phyloP scores from a whole-genome alignment of 2,329 filamentous ascomycete genomes.

The Ophiognomonia clavigignenti-juglandacearum region DNA sequence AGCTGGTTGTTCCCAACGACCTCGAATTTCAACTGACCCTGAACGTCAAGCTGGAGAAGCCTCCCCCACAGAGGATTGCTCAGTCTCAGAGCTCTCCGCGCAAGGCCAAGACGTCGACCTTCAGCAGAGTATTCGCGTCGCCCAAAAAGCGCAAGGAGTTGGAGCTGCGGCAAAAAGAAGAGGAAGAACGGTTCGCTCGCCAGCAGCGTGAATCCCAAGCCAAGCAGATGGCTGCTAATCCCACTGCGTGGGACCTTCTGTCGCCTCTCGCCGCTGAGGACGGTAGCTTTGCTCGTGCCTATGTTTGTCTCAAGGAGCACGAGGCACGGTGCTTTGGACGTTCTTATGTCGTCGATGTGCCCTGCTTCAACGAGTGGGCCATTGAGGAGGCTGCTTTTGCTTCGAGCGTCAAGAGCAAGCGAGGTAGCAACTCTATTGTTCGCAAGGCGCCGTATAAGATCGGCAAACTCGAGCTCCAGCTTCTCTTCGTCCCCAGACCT shows the following conservation, averaged over 20 bases:
- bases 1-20: constrained; percentile 93
- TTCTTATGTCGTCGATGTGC: constrained; percentile 80
- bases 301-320: constrained; percentile 90
- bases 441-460: constrained; percentile 94
- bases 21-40: constrained; percentile 98
- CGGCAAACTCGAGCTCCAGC: constrained; percentile 88
- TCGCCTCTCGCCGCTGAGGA: constrained; percentile 84
- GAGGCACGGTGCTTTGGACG: constrained; percentile 84
- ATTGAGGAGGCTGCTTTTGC: constrained; percentile 73
- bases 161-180: constrained; percentile 77
- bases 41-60: constrained; percentile 88
- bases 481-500: constrained; percentile 90
- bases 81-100: constrained; percentile 58
- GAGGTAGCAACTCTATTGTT: constrained; percentile 62
- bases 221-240: constrained; percentile 57
- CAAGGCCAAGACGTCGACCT: constrained; percentile 77
- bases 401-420: constrained; percentile 94
- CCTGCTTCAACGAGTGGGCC: constrained; percentile 98
- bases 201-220: constrained; percentile 61
- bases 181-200: constrained; percentile 67
- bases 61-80: constrained; percentile 52
- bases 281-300: constrained; percentile 90
- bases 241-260: constrained; percentile 79
- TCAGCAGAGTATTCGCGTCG: constrained; percentile 87
- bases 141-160: constrained; percentile 96